Conservation (phyloP, 2,329 filamentous ascomycete genomes). For the Alternaria panax region DNA sequence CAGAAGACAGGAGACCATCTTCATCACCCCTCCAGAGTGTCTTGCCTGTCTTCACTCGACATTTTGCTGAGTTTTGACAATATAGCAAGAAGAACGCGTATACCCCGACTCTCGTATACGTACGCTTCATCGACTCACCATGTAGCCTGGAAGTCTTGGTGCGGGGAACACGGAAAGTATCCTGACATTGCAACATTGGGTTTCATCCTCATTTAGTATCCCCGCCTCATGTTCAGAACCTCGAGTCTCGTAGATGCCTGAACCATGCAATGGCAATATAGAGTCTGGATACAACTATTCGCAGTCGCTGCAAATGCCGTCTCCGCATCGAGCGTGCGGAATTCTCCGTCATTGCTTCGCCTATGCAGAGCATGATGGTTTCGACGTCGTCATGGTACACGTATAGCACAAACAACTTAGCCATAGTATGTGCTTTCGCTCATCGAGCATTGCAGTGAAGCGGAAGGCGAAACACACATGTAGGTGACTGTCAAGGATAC, state of each 20-base stretch:
- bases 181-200: background rate
- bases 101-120: background rate
- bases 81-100: background rate
- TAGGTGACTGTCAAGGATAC: slow-evolving; percentile 2
- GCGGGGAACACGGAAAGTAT: background rate
- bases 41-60: background rate
- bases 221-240: background rate
- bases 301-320: background rate
- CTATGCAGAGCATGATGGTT: background rate
- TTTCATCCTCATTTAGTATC: slow-evolving; percentile 1
- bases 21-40: background rate
- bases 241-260: background rate
- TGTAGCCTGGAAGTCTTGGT: background rate
- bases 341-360: background rate
- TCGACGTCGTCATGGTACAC: background rate
- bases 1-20: background rate
- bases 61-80: background rate
- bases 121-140: background rate
- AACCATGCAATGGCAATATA: background rate
- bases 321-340: background rate
- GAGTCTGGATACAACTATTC: background rate
- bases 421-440: background rate
- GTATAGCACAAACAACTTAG: background rate
- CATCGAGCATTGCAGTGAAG: background rate
- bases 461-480: background rate